A percentile compares a stretch with the other conserved stretches of the same genome.
These are phyloP conservation scores for Chlorella sp. DNA, from an alignment of 139 green algal genomes.

Conservation along the genomic window DNA sequence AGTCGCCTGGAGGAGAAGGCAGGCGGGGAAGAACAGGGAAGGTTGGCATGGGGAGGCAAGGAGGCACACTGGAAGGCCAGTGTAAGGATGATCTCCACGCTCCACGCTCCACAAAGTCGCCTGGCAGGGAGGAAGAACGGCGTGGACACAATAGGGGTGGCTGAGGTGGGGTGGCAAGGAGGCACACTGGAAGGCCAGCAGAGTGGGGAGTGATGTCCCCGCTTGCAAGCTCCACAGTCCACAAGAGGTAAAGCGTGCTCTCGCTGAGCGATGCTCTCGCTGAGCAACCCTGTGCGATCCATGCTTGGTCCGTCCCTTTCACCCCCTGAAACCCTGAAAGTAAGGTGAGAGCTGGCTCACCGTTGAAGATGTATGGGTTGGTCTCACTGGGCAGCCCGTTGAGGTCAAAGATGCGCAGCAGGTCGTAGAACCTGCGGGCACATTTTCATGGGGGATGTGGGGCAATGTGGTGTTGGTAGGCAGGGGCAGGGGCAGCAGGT, in stretches of 20 bases:
- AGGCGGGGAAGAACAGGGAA: neutral
- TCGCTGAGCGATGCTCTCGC: no score
- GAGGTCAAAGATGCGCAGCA: constrained; percentile 97
- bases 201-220: no score
- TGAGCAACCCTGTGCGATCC: neutral
- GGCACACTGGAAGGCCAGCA: no score
- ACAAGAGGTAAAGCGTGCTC: no score
- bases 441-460: neutral
- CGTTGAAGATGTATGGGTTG: constrained; percentile 99
- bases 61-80: neutral
- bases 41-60: neutral
- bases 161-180: no score
- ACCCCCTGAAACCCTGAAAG: no score
- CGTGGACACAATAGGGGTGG: no score
- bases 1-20: constrained; percentile 68
- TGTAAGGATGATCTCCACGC: neutral
- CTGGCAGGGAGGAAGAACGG: no score
- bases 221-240: no score
- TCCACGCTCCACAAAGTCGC: no score
- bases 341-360: no score
- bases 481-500: neutral
- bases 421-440: constrained; percentile 94
- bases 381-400: constrained; percentile 85
- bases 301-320: no score
- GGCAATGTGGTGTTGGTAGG: neutral